Base-by-base conservation (phyloP, 805 yeast species). In the Limtongia smithiae region DNA sequence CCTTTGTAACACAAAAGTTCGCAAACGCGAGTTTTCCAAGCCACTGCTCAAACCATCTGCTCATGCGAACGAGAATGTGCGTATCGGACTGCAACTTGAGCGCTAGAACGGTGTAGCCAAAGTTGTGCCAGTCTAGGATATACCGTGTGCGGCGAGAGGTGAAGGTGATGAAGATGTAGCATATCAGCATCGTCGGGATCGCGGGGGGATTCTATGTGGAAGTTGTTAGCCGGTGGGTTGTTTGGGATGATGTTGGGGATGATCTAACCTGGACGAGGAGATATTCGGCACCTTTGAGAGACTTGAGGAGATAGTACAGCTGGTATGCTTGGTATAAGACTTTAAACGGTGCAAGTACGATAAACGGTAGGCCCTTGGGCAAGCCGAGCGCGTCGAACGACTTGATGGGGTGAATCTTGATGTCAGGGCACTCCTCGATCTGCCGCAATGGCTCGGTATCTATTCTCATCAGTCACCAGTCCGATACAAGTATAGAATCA, bases 51-150 rank as follows among this genome's bases (percentile, higher is more conserved):
- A 90, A 84, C 5, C 68, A 48, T 48, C 71, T 77, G 62, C 86
- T 75, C 2, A 80, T 27, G 43, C 70, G 65, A 1, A 89, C 94
- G 46, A 85, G 66, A 0, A 83, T 81, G 62, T 86, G 86, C 30
- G 67, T 68, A 20, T 40, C 42, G 2, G 46, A 42, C 3, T 73
- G 62, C 57, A 80, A 79, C 58, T 80, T 80, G 62, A 91, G 64
- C 45, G 83, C 82, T 49, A 93, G 68, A 24, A 93, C 86, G 1
- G 95, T 78, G 66, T 79, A 91, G 35, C 94, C 95, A 59, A 93
- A 72, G 66, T 93, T 93, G 67, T 93, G 99, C 98, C 98, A 93
- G 68, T 93, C 99, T 41, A 93, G 78, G 18, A 93, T 75, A 21
- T 91, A 67, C 61, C 76, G 74, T 3, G 90, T 72, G 2, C 80